phyloP scores from a whole-genome alignment of 2,329 filamentous ascomycete genomes.

The Microcera coccophila region DNA sequence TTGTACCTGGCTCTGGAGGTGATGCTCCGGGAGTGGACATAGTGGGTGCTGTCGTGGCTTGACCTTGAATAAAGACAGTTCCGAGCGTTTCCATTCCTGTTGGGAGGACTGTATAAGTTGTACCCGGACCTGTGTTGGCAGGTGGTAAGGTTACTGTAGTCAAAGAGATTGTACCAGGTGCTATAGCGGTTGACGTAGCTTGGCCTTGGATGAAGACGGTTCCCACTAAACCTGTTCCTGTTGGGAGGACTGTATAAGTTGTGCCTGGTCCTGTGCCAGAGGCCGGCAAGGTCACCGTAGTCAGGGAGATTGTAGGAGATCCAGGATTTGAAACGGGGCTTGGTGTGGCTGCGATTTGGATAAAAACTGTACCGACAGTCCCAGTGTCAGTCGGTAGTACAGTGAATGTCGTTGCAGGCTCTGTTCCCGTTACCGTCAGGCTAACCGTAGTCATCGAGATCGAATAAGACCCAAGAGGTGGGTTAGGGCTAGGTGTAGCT shows the following conservation, averaged over 20 bases:
- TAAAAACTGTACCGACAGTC: not conserved
- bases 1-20: too few relatives aligned
- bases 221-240: not conserved
- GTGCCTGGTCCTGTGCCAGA: not conserved
- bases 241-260: not conserved
- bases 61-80: not conserved
- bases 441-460: not conserved
- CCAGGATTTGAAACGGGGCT: not conserved
- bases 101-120: not conserved
- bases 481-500: not conserved
- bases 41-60: not conserved
- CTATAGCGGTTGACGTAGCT: not conserved
- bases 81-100: not conserved
- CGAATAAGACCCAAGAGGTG: not conserved
- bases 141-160: not conserved
- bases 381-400: not conserved
- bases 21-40: not conserved
- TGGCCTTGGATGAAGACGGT: not conserved
- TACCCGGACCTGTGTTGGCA: not conserved
- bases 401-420: not conserved
- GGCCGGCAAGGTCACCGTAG: not conserved
- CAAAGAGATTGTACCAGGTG: not conserved
- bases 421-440: not conserved
- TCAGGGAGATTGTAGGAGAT: not conserved
- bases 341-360: not conserved